Evolutionary conservation across 148 eudicot species (phyloP), one percentile per base, ranked within the genome.

Genomic region (Hydrangea macrophylla): DNA sequence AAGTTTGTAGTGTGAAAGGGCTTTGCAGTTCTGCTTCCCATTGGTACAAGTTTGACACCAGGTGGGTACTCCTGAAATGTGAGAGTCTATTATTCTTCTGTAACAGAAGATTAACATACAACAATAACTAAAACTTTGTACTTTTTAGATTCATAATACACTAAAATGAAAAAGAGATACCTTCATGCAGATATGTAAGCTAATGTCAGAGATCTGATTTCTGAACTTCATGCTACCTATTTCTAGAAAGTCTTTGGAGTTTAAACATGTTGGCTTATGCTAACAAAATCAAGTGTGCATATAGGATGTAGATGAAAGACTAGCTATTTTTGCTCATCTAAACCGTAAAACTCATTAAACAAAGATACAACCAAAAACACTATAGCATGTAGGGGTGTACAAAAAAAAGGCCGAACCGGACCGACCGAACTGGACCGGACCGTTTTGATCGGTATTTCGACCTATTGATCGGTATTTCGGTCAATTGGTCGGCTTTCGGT

Each of bases 1-100:
- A 93, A 88, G 75, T 90, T 93, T 75, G 98, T 90, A 36, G 98
- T 93, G 69, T 48, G 80, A 71, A 81, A 93, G 73, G 98, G 98
- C 79, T 85, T 93, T 30, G 73, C 75, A 17, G 98, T 93, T 81
- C 89, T 86, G 75, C 98, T 93, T 78, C 75, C 70, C 98, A 93
- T 90, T 9, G 98, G 98, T 58, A 90, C 67, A 73, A 93, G 66
- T 68, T 74, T 79, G 62, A 90, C 81, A 48, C 98, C 96, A 28
- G 83, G 89, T 70, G 98, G 98, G 71, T 86, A 93, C 76, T 90
- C 98, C 98, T 92, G 65, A 50, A 78, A 51, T 35, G 65, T 28
- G 33, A 65, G 63, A 66, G 61, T 35, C 59, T 17, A 36, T 26
- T 36, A 58, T 25, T 27, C 0, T 62, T 33, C 30, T 22, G 39